phyloP scores from a whole-genome alignment of 1,284 basidiomycete genomes.

The Trichosporon inkin region DNA sequence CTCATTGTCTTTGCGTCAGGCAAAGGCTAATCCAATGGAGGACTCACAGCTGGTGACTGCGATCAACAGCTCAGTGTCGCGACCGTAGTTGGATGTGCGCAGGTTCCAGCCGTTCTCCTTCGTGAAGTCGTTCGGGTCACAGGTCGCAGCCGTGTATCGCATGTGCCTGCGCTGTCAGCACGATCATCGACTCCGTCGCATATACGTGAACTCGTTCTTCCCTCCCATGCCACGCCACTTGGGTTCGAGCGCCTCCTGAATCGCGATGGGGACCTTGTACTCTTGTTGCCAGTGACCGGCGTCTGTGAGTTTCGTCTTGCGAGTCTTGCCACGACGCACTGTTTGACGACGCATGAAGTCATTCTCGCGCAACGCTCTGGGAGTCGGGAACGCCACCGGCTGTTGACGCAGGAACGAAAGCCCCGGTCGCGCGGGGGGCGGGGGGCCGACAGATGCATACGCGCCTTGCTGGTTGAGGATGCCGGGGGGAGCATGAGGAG shows the following conservation, averaged over 20 bases:
- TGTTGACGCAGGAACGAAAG: background rate
- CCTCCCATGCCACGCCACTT: conserved; percentile 58
- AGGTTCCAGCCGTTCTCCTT: conserved; percentile 74
- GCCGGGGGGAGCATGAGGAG: background rate
- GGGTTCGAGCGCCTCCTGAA: conserved; percentile 76
- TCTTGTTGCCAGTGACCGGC: conserved; percentile 86
- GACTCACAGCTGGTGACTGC: conserved; percentile 62
- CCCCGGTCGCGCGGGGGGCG: background rate
- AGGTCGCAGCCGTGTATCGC: conserved; percentile 88
- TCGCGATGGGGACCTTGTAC: conserved; percentile 78
- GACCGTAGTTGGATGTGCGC: conserved; percentile 76
- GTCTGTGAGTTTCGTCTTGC: conserved; percentile 72
- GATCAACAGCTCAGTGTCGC: conserved; percentile 89
- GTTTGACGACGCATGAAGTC: conserved; percentile 65
- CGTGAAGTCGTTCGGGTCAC: conserved; percentile 89
- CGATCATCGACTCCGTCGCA: background rate
- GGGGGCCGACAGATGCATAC: background rate
- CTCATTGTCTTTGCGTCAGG: conserved; percentile 54
- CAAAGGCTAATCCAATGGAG: background rate
- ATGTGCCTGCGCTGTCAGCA: conserved; percentile 56
- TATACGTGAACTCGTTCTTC: conserved; percentile 22
- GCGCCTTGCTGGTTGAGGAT: conserved; percentile 1
- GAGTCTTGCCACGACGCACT: conserved; percentile 86
- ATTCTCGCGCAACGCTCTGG: conserved; percentile 29
- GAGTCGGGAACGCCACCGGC: conserved; percentile 9